Conservation (phyloP, 192 early-diverging fungal species). For the Entomortierella chlamydospora region DNA sequence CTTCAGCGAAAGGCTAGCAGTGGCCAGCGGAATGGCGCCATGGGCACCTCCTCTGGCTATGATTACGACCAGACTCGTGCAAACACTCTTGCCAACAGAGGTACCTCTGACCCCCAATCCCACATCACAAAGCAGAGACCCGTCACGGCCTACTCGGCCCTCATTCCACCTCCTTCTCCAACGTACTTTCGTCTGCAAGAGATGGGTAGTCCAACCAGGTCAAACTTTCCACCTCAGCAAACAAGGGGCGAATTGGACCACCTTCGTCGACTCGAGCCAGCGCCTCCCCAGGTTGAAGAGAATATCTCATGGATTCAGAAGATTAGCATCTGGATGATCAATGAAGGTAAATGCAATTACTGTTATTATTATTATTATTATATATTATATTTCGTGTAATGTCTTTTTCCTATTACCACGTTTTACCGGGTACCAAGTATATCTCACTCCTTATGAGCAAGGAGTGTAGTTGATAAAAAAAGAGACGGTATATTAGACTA, state of each 20-base stretch:
- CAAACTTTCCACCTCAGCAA: background rate
- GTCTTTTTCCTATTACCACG: too few relatives aligned
- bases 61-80: constrained; percentile 37
- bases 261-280: constrained; percentile 24
- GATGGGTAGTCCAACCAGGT: constrained; percentile 11
- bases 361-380: background rate
- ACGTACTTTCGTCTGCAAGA: constrained; percentile 51
- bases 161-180: constrained; percentile 46
- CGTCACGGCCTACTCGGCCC: constrained; percentile 34
- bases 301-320: constrained; percentile 42
- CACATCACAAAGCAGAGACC: constrained; percentile 34
- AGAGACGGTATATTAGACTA: too few relatives aligned
- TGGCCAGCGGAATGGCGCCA: constrained; percentile 11
- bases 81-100: constrained; percentile 53
- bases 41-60: constrained; percentile 27
- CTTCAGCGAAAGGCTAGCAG: background rate
- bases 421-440: too few relatives aligned
- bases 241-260: constrained; percentile 28
- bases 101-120: constrained; percentile 25
- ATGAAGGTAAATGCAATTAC: constrained; percentile 50
- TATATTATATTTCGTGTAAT: too few relatives aligned
- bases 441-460: too few relatives aligned
- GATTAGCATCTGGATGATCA: constrained; percentile 62
- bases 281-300: constrained; percentile 9
- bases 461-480: too few relatives aligned